Evolutionary conservation across 148 eudicot genomes (phyloP).

Genomic region (Selenicereus undatus): DNA sequence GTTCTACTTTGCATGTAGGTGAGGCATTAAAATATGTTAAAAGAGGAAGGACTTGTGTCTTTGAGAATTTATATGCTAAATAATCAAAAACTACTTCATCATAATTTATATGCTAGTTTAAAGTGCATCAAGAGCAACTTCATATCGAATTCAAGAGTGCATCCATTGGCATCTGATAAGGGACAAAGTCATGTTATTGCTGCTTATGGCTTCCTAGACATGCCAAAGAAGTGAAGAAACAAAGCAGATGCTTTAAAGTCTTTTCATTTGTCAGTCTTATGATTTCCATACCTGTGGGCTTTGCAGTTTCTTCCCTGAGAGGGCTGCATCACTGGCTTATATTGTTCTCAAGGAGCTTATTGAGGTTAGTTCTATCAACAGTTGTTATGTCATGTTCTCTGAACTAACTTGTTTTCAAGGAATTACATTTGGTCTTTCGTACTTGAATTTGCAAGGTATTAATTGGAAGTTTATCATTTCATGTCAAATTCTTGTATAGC

Average conservation of each 20-base stretch:
- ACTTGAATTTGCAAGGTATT: not conserved
- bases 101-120: no score
- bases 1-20: not conserved
- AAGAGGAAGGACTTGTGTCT: no score
- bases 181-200: not conserved
- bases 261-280: not conserved
- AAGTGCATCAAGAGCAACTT: no score
- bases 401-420: not conserved
- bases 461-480: not conserved
- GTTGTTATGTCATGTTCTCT: not conserved
- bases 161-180: no score
- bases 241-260: not conserved
- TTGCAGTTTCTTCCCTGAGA: constrained; percentile 62
- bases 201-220: not conserved
- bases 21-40: no score
- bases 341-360: constrained; percentile 53
- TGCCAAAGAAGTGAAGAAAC: not conserved
- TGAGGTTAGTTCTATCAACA: constrained; percentile 37
- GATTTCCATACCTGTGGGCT: not conserved
- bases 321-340: constrained; percentile 57
- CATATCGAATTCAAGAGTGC: no score
- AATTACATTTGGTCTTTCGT: not conserved
- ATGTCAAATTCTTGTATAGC: not conserved
- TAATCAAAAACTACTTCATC: no score
- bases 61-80: no score